Conservation (phyloP, 805 yeast genomes). For the Tetrapisispora pingtungensis region DNA sequence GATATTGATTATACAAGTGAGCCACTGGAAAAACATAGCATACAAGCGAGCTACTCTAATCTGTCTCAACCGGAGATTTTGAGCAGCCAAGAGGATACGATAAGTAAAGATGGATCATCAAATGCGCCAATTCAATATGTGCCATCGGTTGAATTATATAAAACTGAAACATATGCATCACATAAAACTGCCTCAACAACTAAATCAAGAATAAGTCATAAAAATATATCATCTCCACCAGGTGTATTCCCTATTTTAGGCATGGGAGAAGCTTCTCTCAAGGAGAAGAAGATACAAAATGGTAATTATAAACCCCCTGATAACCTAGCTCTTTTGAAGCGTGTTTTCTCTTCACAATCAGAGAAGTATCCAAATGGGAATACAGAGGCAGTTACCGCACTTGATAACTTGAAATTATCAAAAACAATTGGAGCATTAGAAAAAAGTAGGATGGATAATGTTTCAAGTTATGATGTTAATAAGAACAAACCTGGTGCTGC, state of each 20-base stretch:
- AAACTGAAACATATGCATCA: background rate
- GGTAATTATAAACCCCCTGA: background rate
- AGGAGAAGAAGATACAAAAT: slow-evolving; percentile 1
- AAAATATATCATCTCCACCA: slow-evolving; percentile 1
- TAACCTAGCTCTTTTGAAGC: background rate
- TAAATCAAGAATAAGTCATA: background rate
- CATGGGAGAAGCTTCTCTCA: slow-evolving; percentile 2
- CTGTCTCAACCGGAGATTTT: background rate
- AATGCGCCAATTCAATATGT: background rate
- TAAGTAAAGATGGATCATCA: background rate
- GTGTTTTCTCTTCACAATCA: background rate
- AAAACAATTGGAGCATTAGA: slow-evolving; percentile 19
- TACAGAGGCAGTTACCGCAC: background rate
- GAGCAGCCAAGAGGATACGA: background rate
- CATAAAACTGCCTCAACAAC: background rate
- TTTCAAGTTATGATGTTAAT: slow-evolving; percentile 27
- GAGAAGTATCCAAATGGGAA: background rate
- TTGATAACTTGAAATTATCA: slow-evolving; percentile 4
- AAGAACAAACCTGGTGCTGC: slow-evolving; percentile 29
- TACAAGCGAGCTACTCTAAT: background rate
- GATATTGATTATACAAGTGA: background rate
- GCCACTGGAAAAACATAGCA: no score
- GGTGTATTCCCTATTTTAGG: slow-evolving; percentile 5
- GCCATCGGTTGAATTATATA: background rate
- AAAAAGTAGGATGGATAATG: slow-evolving; percentile 18